A percentile compares a stretch with the other conserved stretches of the same genome.
Conservation (phyloP, 2,329 filamentous ascomycete species). For the Fusarium sp. region DNA sequence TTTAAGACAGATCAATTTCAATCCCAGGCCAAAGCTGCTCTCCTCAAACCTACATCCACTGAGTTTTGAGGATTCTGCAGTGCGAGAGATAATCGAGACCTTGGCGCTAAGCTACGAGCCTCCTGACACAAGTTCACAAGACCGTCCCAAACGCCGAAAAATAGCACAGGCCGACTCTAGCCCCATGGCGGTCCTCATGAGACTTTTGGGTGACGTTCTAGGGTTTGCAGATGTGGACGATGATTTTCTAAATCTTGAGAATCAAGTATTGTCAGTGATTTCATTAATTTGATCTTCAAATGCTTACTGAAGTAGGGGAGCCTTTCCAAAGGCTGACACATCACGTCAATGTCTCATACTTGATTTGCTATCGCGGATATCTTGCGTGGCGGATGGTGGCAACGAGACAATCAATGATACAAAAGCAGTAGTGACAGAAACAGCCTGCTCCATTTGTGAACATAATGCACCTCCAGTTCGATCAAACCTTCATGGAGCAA, state of each 20-base stretch:
- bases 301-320: conserved; percentile 45
- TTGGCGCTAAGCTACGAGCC: conserved; percentile 42
- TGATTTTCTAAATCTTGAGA: conserved; percentile 45
- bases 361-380: conserved; percentile 64
- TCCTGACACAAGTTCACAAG: conserved; percentile 33
- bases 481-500: conserved; percentile 5
- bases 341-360: conserved; percentile 62
- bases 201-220: conserved; percentile 45
- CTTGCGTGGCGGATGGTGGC: conserved; percentile 39
- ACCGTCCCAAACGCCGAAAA: conserved; percentile 46
- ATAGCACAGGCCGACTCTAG: conserved; percentile 26
- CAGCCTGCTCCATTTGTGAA: conserved; percentile 44
- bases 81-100: conserved; percentile 44
- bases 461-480: neutral
- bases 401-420: neutral
- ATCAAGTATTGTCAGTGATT: conserved; percentile 59
- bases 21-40: conserved; percentile 27
- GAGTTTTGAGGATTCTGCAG: conserved; percentile 43
- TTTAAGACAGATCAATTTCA: conserved; percentile 42
- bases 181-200: conserved; percentile 34
- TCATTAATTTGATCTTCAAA: neutral
- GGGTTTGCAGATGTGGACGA: conserved; percentile 36
- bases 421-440: neutral
- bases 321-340: conserved; percentile 59
- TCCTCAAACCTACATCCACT: conserved; percentile 42